Conservation (phyloP, 352 stramenopile genomes). For the Elongisporangium senticosum region DNA sequence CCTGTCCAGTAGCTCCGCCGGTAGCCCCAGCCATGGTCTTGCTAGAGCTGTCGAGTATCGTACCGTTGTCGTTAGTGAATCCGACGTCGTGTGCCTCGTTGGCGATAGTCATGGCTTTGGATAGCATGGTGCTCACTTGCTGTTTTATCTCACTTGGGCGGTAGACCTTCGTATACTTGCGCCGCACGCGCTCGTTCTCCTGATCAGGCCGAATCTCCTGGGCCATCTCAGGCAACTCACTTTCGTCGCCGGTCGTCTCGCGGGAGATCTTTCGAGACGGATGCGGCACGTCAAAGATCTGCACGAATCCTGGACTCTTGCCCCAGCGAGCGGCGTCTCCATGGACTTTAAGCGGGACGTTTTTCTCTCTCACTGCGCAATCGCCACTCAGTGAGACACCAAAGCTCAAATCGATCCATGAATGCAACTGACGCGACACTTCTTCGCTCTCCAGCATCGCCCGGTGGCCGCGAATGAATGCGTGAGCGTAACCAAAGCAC, state of each 20-base stretch:
- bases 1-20: neutral
- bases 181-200: neutral
- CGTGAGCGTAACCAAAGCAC: conserved; percentile 34
- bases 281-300: conserved; percentile 52
- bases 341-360: conserved; percentile 75
- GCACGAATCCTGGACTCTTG: conserved; percentile 75
- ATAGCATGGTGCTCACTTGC: conserved; percentile 24
- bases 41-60: neutral
- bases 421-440: conserved; percentile 83
- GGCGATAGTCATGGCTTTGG: conserved; percentile 13
- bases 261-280: conserved; percentile 10
- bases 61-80: neutral
- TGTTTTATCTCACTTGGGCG: conserved; percentile 13
- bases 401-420: conserved; percentile 97
- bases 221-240: neutral
- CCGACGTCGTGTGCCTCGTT: neutral
- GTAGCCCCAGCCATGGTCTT: neutral
- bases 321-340: conserved; percentile 8
- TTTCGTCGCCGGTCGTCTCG: neutral
- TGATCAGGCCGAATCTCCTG: neutral
- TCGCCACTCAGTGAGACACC: conserved; percentile 79
- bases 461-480: conserved; percentile 90
- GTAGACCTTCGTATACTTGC: conserved; percentile 2
- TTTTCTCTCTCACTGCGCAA: conserved; percentile 84
- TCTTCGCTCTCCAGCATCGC: conserved; percentile 88